Evolutionary conservation across 2,329 filamentous ascomycete genomes (phyloP).

Genomic region (Aspergillus ochraceoroseus): DNA sequence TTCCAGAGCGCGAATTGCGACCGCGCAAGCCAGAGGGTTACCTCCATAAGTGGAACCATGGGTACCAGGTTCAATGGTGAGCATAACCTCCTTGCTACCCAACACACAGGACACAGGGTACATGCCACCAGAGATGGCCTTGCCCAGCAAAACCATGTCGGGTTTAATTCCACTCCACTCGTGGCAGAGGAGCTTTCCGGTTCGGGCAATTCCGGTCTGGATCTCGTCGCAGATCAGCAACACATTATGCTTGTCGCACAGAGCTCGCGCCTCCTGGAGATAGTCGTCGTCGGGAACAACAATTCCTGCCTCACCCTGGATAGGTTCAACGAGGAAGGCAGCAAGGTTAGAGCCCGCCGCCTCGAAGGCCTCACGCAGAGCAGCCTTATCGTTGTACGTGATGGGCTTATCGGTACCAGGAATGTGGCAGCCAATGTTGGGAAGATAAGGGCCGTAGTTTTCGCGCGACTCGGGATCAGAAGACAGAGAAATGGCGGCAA

Average conservation of each 20-base stretch:
- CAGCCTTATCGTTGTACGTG: constrained; percentile 77
- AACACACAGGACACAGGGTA: constrained; percentile 97
- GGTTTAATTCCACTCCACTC: constrained; percentile 95
- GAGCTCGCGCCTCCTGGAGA: constrained; percentile 68
- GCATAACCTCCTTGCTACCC: constrained; percentile 83
- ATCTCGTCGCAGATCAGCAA: constrained; percentile 98
- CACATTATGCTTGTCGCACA: constrained; percentile 94
- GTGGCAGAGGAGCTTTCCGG: constrained; percentile 86
- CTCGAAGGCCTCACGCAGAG: constrained; percentile 74
- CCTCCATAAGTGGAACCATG: constrained; percentile 98
- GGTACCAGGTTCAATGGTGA: constrained; percentile 91
- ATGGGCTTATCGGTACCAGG: constrained; percentile 74
- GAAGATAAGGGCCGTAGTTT: constrained; percentile 95
- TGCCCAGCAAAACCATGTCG: constrained; percentile 89
- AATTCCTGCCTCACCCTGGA: constrained; percentile 95
- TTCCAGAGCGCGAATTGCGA: constrained; percentile 91
- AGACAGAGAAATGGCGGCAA: constrained; percentile 91
- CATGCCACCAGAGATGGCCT: constrained; percentile 97
- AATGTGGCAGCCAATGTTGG: constrained; percentile 71
- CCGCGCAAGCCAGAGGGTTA: constrained; percentile 90
- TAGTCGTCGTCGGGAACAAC: constrained; percentile 91
- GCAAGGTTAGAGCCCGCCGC: constrained; percentile 78
- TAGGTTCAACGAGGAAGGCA: constrained; percentile 91
- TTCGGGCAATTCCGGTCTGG: constrained; percentile 93
- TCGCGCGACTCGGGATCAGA: constrained; percentile 92